These are phyloP conservation scores for Citropsis articulata DNA, from an alignment of 345 rosid genomes.

Conservation along the genomic window DNA sequence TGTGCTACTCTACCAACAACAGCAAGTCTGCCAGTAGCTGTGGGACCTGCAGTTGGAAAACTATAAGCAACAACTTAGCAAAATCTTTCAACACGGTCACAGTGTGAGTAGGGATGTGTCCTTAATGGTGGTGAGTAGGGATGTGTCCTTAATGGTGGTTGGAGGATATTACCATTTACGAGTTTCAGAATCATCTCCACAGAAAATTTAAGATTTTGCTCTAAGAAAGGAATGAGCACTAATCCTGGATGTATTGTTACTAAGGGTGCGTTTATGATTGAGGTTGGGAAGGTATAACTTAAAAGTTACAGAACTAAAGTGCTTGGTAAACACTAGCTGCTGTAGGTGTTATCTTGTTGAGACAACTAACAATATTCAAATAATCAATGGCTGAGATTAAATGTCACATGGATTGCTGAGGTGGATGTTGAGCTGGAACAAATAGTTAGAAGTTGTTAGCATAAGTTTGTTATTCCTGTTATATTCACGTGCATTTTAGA, in stretches of 20 bases:
- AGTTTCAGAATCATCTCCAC: conserved; percentile 22
- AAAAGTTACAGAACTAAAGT: too few species aligned
- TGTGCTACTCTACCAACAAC: conserved; percentile 25
- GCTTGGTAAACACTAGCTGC: too few species aligned
- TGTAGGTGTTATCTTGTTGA: too few species aligned
- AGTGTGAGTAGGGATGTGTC: background rate
- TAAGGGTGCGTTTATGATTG: too few species aligned
- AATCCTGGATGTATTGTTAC: conserved; percentile 40
- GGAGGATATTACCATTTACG: conserved; percentile 23
- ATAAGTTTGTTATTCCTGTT: too few species aligned
- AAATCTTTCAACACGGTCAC: background rate
- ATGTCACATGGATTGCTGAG: too few species aligned
- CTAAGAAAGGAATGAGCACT: conserved; percentile 39
- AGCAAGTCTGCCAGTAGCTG: conserved; percentile 43
- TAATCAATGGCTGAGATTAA: too few species aligned
- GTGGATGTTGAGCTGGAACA: too few species aligned
- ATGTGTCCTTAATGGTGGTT: background rate
- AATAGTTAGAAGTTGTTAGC: too few species aligned
- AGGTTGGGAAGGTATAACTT: too few species aligned
- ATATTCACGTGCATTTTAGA: too few species aligned
- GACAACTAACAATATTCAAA: too few species aligned
- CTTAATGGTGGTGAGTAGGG: background rate
- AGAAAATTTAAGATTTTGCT: conserved; percentile 32
- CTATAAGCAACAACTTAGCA: background rate
- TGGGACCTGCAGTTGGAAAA: conserved; percentile 3